Percentiles rank a stretch among this genome's conserved stretches.
These are phyloP conservation scores for Thelonectria blattea DNA, from an alignment of 2,329 filamentous ascomycete species.

Conservation along the genomic window DNA sequence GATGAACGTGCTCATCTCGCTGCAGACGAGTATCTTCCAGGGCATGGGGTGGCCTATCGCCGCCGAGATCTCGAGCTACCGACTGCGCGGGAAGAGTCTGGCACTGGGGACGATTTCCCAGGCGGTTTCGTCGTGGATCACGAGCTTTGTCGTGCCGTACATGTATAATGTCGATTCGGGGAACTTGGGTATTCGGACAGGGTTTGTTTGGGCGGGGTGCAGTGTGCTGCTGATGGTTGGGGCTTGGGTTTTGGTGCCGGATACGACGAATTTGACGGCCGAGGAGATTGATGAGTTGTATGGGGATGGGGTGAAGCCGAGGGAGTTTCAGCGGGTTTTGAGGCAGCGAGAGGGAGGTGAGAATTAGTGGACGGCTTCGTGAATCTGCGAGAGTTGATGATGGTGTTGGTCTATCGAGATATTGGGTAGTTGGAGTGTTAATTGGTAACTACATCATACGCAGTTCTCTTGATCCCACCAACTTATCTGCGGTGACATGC, in stretches of 20 bases:
- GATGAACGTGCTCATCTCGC: conserved; percentile 18
- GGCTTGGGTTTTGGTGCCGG: conserved; percentile 13
- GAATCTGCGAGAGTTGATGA: no score
- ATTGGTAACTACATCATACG: no score
- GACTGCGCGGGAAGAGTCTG: conserved; percentile 16
- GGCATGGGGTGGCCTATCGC: conserved; percentile 19
- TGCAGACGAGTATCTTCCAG: conserved; percentile 18
- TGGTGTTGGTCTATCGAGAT: no score
- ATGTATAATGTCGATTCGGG: conserved; percentile 19
- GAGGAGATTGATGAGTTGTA: conserved; percentile 20
- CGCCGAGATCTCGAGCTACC: conserved; percentile 16
- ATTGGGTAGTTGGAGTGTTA: no score
- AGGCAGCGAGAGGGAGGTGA: neutral
- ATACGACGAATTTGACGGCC: conserved; percentile 13
- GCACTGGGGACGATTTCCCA: conserved; percentile 9
- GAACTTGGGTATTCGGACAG: conserved; percentile 14
- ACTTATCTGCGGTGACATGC: no score
- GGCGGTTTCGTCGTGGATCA: conserved; percentile 13
- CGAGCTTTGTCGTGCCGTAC: conserved; percentile 11
- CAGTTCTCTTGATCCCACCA: no score
- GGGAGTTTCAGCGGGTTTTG: conserved; percentile 12
- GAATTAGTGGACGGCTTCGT: neutral
- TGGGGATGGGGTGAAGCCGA: conserved; percentile 6
- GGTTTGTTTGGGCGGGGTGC: conserved; percentile 15
- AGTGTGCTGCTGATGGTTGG: conserved; percentile 7